phyloP scores from a whole-genome alignment of 2,329 filamentous ascomycete species.

The Ophiognomonia clavigignenti-juglandacearum region DNA sequence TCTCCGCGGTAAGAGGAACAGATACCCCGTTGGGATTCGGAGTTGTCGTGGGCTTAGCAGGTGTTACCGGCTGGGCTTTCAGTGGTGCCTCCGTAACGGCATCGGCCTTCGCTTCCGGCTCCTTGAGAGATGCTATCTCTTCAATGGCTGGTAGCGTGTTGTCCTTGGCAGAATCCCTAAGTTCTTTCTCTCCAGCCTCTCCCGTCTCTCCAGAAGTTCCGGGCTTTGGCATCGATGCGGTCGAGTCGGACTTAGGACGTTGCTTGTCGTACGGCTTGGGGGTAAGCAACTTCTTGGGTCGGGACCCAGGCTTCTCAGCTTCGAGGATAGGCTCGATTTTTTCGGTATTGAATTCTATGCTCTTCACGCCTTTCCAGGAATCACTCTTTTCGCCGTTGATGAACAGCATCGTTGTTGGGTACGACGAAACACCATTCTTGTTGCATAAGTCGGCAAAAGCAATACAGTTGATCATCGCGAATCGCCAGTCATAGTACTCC shows the following conservation, averaged over 20 bases:
- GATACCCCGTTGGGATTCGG: constrained; percentile 76
- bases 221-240: constrained; percentile 9
- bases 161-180: constrained; percentile 26
- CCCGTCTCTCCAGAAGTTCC: constrained; percentile 7
- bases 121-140: constrained; percentile 12
- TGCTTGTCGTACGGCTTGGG: constrained; percentile 64
- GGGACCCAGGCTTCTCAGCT: constrained; percentile 71
- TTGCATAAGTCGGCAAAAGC: constrained; percentile 75
- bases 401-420: constrained; percentile 74
- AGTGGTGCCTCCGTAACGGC: constrained; percentile 23
- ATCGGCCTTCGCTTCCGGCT: constrained; percentile 20
- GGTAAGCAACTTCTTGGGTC: constrained; percentile 62
- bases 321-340: constrained; percentile 76
- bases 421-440: constrained; percentile 62
- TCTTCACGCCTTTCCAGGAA: constrained; percentile 60
- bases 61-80: constrained; percentile 37
- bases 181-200: constrained; percentile 22
- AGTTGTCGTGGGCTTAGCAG: constrained; percentile 47
- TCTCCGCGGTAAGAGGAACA: constrained; percentile 72
- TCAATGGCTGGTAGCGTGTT: constrained; percentile 7
- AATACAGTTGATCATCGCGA: constrained; percentile 80
- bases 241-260: constrained; percentile 12
- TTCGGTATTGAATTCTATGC: constrained; percentile 59
- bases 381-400: constrained; percentile 69
- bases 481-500: constrained; percentile 83